Percentiles rank a stretch among this genome's conserved stretches.
Evolutionary conservation across 257 asterid species (phyloP).

Genomic region (Ehretia macrophylla): DNA sequence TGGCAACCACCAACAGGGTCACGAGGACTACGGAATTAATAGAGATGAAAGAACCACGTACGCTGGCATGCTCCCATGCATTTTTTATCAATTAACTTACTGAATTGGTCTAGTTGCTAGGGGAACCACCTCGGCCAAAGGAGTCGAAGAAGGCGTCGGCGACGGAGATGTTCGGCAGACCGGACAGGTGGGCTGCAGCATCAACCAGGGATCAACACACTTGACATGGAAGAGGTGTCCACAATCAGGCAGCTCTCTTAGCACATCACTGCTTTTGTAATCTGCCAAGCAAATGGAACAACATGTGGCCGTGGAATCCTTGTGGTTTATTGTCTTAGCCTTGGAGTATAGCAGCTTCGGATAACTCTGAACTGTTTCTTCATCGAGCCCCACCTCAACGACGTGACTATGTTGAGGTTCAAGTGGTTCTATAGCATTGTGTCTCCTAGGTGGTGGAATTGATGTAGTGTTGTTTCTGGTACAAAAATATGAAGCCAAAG

Average conservation of each 20-base stretch:
- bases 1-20: too few relatives aligned
- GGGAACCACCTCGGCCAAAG: background rate
- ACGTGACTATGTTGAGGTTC: background rate
- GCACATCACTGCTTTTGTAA: slow-evolving; percentile 15
- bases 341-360: slow-evolving; percentile 5
- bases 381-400: slow-evolving; percentile 9
- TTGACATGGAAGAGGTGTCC: slow-evolving; percentile 24
- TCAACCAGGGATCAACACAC: slow-evolving; percentile 29
- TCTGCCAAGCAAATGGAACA: slow-evolving; percentile 30
- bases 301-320: slow-evolving; percentile 6
- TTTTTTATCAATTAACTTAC: too few relatives aligned
- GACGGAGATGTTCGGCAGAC: slow-evolving; percentile 23
- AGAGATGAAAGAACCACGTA: too few relatives aligned
- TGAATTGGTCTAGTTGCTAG: background rate
- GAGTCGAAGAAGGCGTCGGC: background rate
- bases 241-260: slow-evolving; percentile 21
- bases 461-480: slow-evolving; percentile 36
- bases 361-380: slow-evolving; percentile 1
- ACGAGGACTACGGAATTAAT: too few relatives aligned
- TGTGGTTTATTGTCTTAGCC: background rate
- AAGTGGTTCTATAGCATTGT: background rate
- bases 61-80: too few relatives aligned
- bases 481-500: slow-evolving; percentile 78
- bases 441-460: background rate
- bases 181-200: slow-evolving; percentile 25